Evolutionary conservation across 2,329 filamentous ascomycete genomes (phyloP).

Genomic region (Penicillium hordei): DNA sequence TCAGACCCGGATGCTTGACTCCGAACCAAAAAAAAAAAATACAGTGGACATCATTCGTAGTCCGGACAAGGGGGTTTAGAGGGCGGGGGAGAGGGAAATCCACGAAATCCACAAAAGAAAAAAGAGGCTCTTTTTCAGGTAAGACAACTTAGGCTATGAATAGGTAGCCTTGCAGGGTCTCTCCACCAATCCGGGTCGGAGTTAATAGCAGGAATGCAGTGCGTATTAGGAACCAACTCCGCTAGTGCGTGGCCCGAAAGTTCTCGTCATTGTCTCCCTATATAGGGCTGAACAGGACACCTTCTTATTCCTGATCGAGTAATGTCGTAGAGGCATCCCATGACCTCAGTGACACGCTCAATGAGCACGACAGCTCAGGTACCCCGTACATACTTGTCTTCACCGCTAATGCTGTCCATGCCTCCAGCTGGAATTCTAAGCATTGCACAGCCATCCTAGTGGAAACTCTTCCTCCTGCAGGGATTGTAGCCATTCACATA

Average conservation of each 20-base stretch:
- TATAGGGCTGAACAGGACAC: conserved; percentile 10
- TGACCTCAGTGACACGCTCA: conserved; percentile 1
- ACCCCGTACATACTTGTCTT: conserved; percentile 12
- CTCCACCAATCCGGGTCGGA: not conserved
- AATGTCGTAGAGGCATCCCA: not conserved
- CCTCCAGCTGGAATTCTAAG: conserved; percentile 19
- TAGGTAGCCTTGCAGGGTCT: conserved; percentile 8
- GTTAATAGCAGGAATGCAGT: not conserved
- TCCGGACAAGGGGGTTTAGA: not conserved
- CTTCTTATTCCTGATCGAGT: conserved; percentile 10
- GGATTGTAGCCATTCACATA: conserved; percentile 18
- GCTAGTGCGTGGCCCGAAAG: not conserved
- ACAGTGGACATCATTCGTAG: not conserved
- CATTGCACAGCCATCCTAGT: conserved; percentile 18
- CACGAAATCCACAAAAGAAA: not conserved
- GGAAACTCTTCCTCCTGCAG: conserved; percentile 12
- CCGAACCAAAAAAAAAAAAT: not conserved
- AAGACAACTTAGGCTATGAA: conserved; percentile 8
- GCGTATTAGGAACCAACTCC: not conserved
- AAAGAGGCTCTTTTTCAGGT: conserved; percentile 10
- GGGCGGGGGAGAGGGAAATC: not conserved
- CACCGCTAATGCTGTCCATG: conserved; percentile 23
- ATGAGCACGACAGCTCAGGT: conserved; percentile 11
- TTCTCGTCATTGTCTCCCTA: not conserved
- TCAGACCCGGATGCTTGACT: not conserved